Base-by-base conservation (phyloP, 2,329 filamentous ascomycete genomes). In the Alternaria burnsii region DNA sequence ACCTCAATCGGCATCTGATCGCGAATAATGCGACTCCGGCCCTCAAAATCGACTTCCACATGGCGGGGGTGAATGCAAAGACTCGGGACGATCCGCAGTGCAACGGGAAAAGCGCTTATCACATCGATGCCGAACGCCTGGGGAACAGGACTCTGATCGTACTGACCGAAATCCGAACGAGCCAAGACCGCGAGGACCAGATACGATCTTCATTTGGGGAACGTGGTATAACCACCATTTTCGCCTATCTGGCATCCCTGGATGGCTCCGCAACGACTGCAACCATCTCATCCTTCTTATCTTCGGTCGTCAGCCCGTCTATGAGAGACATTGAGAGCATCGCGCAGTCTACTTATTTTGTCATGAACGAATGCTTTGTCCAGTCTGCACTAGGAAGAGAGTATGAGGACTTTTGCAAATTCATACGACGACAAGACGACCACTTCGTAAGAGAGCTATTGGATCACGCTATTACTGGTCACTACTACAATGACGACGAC, bases 371-470 rank as follows among this genome's bases (percentile, higher is more conserved):
- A 28, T 63, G 57, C 38, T 72, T 68, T 36, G 67, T 70, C 32
- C 66, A 62, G n/a, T 72, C 63, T 24, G 18, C 67, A 0, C 48
- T 72, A 4, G 63, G 63, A 6, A 65, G 48, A 16, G 63, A 70
- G 5, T 53, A 68, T 3, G 58, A 46, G 4, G 64, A 70, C 20
- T 71, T 71, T 18, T 71, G 68, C 28, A 63, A 61, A 18, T 68
- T 72, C 26, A 34, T 72, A n/a, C 59, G 68, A 34, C 64, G 67
- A 7, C 67, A 72, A 40, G 66, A 71, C 20, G 70, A 72, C 18
- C 26, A 53, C 14, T 68, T 71, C 32, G 56, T 48, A 7, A 54
- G 62, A 32, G 22, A 66, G 4, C 36, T 72, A 24, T 53, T 70
- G 7, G 68, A 71, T 36, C 68, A 71, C 22, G 66, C 70, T 7